phyloP scores from a whole-genome alignment of 129 eudicot species.

The Saposhnikovia divaricata region DNA sequence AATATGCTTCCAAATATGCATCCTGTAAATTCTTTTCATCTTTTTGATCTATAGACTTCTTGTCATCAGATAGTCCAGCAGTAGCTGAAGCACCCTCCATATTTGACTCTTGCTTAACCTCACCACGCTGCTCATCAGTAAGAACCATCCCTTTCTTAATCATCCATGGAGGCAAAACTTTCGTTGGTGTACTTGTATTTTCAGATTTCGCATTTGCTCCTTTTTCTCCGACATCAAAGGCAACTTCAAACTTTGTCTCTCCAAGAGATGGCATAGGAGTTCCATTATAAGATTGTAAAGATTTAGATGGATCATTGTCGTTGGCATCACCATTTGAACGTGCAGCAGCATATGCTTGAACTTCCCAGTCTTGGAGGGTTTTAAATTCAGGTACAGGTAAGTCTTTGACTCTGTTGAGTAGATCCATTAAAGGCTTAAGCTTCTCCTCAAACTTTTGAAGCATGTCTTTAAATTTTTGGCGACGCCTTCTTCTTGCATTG shows the following conservation, averaged over 20 bases:
- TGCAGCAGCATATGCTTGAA: slow-evolving; percentile 59
- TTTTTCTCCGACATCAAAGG: slow-evolving; percentile 51
- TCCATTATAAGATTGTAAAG: slow-evolving; percentile 45
- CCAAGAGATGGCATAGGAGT: slow-evolving; percentile 89
- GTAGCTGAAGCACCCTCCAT: slow-evolving; percentile 41
- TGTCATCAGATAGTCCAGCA: slow-evolving; percentile 49
- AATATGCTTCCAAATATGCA: slow-evolving; percentile 78
- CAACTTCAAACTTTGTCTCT: slow-evolving; percentile 88
- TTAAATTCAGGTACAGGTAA: slow-evolving; percentile 85
- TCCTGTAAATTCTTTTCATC: slow-evolving; percentile 55
- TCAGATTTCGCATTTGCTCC: slow-evolving; percentile 42
- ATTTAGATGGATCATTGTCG: slow-evolving; percentile 50
- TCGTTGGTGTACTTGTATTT: slow-evolving; percentile 33
- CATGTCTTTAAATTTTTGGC: slow-evolving; percentile 63
- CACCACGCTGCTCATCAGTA: slow-evolving; percentile 79
- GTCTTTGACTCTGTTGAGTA: slow-evolving; percentile 74
- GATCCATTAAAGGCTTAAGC: slow-evolving; percentile 78
- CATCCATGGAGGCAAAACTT: slow-evolving; percentile 96
- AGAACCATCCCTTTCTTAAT: slow-evolving; percentile 80
- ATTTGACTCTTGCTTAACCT: slow-evolving; percentile 45
- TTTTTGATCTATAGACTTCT: slow-evolving; percentile 44
- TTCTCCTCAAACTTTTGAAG: slow-evolving; percentile 81
- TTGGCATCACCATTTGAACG: slow-evolving; percentile 50
- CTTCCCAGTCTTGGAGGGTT: slow-evolving; percentile 91
- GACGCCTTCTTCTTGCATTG: slow-evolving; percentile 78